Evolutionary conservation across 768 basidiomycete species (phyloP).

Genomic region (Collybia sordida): DNA sequence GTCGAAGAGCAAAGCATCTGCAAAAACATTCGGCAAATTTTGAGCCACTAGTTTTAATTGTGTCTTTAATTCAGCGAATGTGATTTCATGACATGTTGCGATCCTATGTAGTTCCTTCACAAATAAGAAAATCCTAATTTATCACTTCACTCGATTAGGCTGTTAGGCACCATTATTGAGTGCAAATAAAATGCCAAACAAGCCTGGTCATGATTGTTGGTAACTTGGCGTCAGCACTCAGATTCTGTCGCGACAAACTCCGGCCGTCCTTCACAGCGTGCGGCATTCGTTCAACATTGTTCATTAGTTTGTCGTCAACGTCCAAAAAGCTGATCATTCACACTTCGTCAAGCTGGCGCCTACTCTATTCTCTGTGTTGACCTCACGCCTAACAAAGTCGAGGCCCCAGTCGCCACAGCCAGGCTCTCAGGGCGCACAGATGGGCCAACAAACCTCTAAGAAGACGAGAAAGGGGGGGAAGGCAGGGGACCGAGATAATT

Average conservation of each 20-base stretch:
- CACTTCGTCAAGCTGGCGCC: conserved; percentile 68
- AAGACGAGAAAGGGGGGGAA: conserved; percentile 71
- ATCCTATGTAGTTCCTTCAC: neutral
- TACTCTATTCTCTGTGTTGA: conserved; percentile 73
- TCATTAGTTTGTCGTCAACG: conserved; percentile 14
- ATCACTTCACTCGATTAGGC: too few relatives aligned
- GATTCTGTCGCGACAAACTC: neutral
- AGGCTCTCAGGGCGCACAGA: conserved; percentile 50
- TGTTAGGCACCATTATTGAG: neutral
- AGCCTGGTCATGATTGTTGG: neutral
- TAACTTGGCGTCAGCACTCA: conserved; percentile 11
- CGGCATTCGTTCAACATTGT: neutral
- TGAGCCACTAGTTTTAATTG: conserved; percentile 29
- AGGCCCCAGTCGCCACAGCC: conserved; percentile 74
- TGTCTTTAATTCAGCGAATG: conserved; percentile 27
- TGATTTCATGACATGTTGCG: conserved; percentile 19
- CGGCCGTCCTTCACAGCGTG: neutral
- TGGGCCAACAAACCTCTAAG: conserved; percentile 87
- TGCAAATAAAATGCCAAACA: conserved; percentile 19
- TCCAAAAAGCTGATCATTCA: conserved; percentile 13
- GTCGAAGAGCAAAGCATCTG: conserved; percentile 85
- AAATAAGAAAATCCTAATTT: neutral
- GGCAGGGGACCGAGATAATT: conserved; percentile 63
- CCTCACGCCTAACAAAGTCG: conserved; percentile 69
- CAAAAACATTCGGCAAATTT: conserved; percentile 96